phyloP scores from a whole-genome alignment of 768 basidiomycete genomes.

The Kwoniella bestiolae region DNA sequence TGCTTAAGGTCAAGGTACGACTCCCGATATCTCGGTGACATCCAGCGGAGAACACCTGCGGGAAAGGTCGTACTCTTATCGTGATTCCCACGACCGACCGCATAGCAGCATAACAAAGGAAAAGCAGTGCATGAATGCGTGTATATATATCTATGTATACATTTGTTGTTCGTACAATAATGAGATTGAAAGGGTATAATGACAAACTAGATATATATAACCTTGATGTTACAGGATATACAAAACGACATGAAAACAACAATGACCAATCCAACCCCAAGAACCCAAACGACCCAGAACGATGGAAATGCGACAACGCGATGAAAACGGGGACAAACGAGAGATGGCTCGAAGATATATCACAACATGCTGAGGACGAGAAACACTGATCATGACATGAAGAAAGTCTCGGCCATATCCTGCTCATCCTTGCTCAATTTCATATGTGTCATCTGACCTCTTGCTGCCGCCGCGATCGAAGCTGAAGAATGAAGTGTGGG shows the following conservation, averaged over 20 bases:
- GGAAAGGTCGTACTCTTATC: too few species aligned
- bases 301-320: too few species aligned
- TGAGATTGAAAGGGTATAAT: too few species aligned
- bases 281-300: too few species aligned
- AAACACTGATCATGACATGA: constrained; percentile 37
- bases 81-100: too few species aligned
- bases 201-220: background rate
- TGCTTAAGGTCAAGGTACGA: too few species aligned
- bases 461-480: constrained; percentile 25
- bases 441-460: constrained; percentile 16
- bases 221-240: background rate
- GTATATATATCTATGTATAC: background rate
- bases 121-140: background rate
- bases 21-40: background rate
- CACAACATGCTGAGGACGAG: background rate
- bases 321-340: background rate
- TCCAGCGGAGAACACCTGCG: background rate
- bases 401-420: constrained; percentile 51
- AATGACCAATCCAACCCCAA: too few species aligned
- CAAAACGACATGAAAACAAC: background rate
- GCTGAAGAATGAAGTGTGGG: constrained; percentile 43
- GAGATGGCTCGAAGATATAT: background rate
- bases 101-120: too few species aligned
- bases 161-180: too few species aligned
- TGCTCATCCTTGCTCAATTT: constrained; percentile 39